A percentile compares a stretch with the other conserved stretches of the same genome.
Evolutionary conservation across 345 rosid species (phyloP).

Genomic region (Citrus reticulata): DNA sequence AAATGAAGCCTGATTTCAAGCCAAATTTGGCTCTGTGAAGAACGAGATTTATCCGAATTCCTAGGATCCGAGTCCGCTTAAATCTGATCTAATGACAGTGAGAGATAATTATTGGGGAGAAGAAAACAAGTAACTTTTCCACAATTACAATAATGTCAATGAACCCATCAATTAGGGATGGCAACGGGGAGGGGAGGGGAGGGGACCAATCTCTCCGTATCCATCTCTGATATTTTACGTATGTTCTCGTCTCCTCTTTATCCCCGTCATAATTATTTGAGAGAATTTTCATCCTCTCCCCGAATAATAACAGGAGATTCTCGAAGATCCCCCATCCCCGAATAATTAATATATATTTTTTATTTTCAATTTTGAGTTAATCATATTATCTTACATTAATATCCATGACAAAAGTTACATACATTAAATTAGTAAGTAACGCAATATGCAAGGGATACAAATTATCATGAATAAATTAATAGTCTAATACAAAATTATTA

Average conservation of each 20-base stretch:
- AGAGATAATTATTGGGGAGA: not conserved
- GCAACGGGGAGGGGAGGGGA: no score
- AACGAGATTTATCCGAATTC: not conserved
- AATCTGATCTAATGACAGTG: not conserved
- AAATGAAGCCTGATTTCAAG: not conserved
- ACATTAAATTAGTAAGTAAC: no score
- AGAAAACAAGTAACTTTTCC: not conserved
- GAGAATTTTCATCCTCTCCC: rapidly evolving
- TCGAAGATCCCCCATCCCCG: rapidly evolving
- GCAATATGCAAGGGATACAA: no score
- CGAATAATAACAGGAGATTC: no score
- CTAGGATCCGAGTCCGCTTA: not conserved
- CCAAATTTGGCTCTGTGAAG: not conserved
- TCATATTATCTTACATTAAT: no score
- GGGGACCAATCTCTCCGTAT: no score
- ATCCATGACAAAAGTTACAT: no score
- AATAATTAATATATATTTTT: no score
- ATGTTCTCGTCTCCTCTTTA: rapidly evolving
- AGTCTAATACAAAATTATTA: no score
- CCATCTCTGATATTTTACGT: rapidly evolving
- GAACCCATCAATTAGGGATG: not conserved
- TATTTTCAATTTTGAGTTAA: no score
- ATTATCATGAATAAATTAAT: no score
- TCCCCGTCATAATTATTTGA: rapidly evolving
- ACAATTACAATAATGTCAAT: not conserved